These are phyloP conservation scores for Fusarium verrucosum DNA, from an alignment of 2,329 filamentous ascomycete genomes.

Conservation along the genomic window DNA sequence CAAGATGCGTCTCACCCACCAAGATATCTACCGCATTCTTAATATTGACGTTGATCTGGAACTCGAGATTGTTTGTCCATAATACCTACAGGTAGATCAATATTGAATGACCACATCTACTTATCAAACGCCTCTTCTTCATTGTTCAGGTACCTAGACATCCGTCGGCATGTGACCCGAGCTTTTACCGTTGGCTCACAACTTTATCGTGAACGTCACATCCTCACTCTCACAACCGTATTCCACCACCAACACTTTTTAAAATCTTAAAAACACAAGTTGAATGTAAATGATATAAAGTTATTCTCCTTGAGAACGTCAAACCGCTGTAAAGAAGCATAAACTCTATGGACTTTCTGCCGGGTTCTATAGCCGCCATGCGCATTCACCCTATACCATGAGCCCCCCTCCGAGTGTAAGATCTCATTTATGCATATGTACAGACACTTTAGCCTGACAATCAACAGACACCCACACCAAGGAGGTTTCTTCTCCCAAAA, in stretches of 20 bases:
- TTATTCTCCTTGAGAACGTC: background rate
- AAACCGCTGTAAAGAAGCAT: background rate
- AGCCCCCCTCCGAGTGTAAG: constrained; percentile 44
- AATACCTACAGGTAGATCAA: too few relatives aligned
- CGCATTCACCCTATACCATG: constrained; percentile 35
- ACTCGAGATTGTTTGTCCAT: too few relatives aligned
- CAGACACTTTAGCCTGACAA: background rate
- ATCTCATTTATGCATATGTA: background rate
- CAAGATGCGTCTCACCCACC: background rate
- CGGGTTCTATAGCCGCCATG: constrained; percentile 23
- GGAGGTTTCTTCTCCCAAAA: constrained; percentile 52
- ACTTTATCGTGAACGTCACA: constrained; percentile 20
- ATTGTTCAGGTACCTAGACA: too few relatives aligned
- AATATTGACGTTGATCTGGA: too few relatives aligned
- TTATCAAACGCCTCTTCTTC: too few relatives aligned
- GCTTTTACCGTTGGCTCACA: constrained; percentile 24
- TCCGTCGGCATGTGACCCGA: constrained; percentile 25
- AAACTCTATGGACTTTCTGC: constrained; percentile 3
- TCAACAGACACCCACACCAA: constrained; percentile 51
- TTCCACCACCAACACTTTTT: background rate
- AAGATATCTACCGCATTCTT: background rate
- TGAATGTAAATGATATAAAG: background rate
- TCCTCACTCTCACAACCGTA: background rate
- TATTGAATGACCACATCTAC: too few relatives aligned
- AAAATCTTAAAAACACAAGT: background rate